Conservation (phyloP, 352 stramenopile genomes). For the Phytophthora cryptogea region DNA sequence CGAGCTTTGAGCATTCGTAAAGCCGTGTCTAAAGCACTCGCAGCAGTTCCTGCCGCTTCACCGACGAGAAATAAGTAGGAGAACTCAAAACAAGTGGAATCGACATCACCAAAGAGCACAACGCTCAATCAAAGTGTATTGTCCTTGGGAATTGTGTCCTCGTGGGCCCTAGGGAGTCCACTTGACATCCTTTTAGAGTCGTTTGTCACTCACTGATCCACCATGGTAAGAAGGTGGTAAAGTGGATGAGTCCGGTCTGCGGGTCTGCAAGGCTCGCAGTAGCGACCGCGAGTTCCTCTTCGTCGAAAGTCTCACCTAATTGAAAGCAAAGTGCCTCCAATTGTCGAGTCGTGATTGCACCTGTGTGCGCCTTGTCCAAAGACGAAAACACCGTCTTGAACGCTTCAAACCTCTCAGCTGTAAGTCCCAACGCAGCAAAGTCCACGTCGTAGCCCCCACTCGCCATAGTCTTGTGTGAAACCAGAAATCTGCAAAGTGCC, state of each 20-base stretch:
- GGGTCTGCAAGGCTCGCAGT: constrained; percentile 53
- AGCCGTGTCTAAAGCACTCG: constrained; percentile 41
- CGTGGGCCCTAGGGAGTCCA: too few species aligned
- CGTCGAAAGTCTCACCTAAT: constrained; percentile 60
- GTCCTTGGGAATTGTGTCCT: background rate
- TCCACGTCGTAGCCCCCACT: constrained; percentile 52
- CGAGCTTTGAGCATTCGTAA: constrained; percentile 57
- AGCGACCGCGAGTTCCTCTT: constrained; percentile 58
- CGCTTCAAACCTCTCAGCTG: constrained; percentile 55
- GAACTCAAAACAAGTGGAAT: background rate
- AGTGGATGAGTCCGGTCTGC: constrained; percentile 62
- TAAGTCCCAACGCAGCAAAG: constrained; percentile 50
- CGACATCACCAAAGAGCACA: background rate
- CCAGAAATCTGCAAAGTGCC: constrained; percentile 4
- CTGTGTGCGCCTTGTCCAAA: constrained; percentile 53
- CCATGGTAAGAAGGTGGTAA: constrained; percentile 64
- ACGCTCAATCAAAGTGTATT: background rate
- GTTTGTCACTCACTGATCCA: constrained; percentile 53
- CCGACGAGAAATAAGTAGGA: constrained; percentile 17
- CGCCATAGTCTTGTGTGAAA: constrained; percentile 14
- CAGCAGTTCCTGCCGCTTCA: constrained; percentile 12
- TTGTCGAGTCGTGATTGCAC: constrained; percentile 58
- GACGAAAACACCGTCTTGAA: constrained; percentile 60
- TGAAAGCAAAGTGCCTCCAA: constrained; percentile 64
- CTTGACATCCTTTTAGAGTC: background rate